Percentiles rank a stretch among this genome's conserved stretches.
Evolutionary conservation across 1,284 basidiomycete species (phyloP).

Genomic region (Moniliella sp.): DNA sequence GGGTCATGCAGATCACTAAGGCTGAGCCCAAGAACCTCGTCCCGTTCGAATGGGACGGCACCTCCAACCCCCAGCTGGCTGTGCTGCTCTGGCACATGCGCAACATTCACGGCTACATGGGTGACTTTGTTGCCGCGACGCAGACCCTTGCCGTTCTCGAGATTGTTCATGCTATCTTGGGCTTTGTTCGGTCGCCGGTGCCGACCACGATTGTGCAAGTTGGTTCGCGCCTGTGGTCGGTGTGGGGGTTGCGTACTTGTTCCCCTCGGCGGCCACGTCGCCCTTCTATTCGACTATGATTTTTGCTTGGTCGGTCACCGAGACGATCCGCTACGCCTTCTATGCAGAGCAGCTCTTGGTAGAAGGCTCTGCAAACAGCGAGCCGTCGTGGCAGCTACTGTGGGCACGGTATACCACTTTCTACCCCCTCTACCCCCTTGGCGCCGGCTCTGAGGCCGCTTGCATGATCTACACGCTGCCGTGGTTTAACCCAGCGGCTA

Average conservation of each 20-base stretch:
- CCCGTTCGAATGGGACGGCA: slow-evolving; percentile 10
- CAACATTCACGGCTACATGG: slow-evolving; percentile 13
- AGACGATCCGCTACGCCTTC: slow-evolving; percentile 75
- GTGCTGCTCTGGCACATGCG: slow-evolving; percentile 12
- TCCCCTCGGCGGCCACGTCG: slow-evolving; percentile 36
- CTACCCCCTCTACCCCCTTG: slow-evolving; percentile 72
- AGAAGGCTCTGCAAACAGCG: no score
- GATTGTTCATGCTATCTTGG: slow-evolving; percentile 50
- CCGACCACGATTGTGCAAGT: slow-evolving; percentile 68
- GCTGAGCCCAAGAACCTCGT: slow-evolving; percentile 5
- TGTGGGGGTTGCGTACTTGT: slow-evolving; percentile 46
- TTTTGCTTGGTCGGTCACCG: slow-evolving; percentile 74
- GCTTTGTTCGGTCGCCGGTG: slow-evolving; percentile 66
- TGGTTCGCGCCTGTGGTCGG: slow-evolving; percentile 57
- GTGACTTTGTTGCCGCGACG: slow-evolving; percentile 13
- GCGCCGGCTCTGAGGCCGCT: slow-evolving; percentile 71
- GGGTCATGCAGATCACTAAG: slow-evolving; percentile 2
- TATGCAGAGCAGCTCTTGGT: slow-evolving; percentile 50
- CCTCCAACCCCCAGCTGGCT: slow-evolving; percentile 9
- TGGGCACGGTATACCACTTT: slow-evolving; percentile 89
- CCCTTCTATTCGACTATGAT: slow-evolving; percentile 78
- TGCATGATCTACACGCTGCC: slow-evolving; percentile 57
- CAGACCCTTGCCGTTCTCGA: slow-evolving; percentile 23
- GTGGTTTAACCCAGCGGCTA: slow-evolving; percentile 5
- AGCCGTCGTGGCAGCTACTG: no score